Evolutionary conservation across 495 filamentous ascomycete species (phyloP).

Genomic region (Peziza echinospora): DNA sequence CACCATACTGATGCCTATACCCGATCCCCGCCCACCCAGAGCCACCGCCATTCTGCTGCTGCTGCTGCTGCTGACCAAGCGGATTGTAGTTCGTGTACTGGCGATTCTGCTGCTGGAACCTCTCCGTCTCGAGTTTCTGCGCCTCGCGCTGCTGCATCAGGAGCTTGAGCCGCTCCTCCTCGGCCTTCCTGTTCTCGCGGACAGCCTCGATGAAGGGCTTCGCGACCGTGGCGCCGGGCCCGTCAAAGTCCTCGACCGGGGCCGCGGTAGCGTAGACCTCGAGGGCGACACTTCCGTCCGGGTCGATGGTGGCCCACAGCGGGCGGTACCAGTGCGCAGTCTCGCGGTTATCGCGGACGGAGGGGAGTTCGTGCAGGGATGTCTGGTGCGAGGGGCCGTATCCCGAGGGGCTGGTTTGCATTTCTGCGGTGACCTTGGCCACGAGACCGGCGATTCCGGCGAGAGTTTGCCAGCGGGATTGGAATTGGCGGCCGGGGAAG

Average conservation of each 20-base stretch:
- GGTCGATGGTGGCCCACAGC: not conserved
- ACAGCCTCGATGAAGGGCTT: not conserved
- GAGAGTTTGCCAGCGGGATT: constrained; percentile 4
- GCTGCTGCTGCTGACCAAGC: not conserved
- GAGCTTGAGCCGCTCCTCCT: not conserved
- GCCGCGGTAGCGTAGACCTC: not conserved
- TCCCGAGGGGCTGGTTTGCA: not conserved
- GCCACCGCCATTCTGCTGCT: not conserved
- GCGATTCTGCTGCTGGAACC: not conserved
- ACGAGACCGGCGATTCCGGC: constrained; percentile 15
- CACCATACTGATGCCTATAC: no score
- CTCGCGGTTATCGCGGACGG: not conserved
- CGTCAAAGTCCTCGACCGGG: not conserved
- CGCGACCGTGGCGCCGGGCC: not conserved
- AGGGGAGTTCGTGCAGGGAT: no score
- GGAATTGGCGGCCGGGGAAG: constrained; percentile 39
- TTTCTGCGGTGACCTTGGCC: constrained; percentile 1
- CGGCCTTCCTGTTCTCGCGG: not conserved
- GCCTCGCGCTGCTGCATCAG: not conserved
- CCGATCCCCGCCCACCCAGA: no score
- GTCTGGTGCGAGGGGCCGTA: not conserved
- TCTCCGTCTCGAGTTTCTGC: not conserved
- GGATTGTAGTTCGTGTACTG: not conserved
- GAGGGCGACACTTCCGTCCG: not conserved
- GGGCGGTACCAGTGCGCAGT: not conserved